These are phyloP conservation scores for Geotrichum reessii DNA, from an alignment of 1,139 yeast genomes.

Conservation along the genomic window DNA sequence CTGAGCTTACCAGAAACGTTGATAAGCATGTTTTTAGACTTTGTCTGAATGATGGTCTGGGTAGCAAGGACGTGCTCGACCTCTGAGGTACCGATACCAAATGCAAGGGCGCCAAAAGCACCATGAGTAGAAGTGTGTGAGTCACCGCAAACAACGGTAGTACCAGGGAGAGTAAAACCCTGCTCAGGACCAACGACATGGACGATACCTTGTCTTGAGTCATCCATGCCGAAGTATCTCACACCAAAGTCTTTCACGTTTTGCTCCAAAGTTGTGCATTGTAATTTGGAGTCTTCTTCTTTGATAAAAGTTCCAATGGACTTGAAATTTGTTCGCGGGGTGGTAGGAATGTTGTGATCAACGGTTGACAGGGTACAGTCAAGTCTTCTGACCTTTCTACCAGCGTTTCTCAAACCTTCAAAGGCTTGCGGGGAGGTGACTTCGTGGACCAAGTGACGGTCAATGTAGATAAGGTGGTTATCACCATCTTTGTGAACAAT, in stretches of 20 bases:
- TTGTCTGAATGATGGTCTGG: slow-evolving; percentile 89
- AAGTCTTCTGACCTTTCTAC: slow-evolving; percentile 79
- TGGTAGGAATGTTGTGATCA: slow-evolving; percentile 95
- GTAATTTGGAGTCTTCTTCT: slow-evolving; percentile 86
- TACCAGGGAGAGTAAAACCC: slow-evolving; percentile 96
- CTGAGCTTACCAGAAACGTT: slow-evolving; percentile 73
- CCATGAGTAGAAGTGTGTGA: slow-evolving; percentile 98
- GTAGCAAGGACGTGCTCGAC: slow-evolving; percentile 98
- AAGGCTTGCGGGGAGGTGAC: slow-evolving; percentile 98
- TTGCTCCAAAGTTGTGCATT: slow-evolving; percentile 85
- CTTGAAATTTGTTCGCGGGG: slow-evolving; percentile 69
- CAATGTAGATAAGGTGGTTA: slow-evolving; percentile 80
- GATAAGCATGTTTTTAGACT: slow-evolving; percentile 93
- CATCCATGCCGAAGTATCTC: slow-evolving; percentile 90
- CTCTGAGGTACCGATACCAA: slow-evolving; percentile 98
- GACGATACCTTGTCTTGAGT: slow-evolving; percentile 92
- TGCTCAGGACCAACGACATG: slow-evolving; percentile 98
- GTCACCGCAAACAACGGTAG: slow-evolving; percentile 98
- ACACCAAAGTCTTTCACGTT: slow-evolving; percentile 86
- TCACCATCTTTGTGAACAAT: slow-evolving; percentile 83
- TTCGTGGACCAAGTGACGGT: slow-evolving; percentile 95
- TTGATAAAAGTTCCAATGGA: slow-evolving; percentile 75
- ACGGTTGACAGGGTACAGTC: slow-evolving; percentile 97
- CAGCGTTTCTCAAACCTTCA: slow-evolving; percentile 86
- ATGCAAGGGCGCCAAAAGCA: slow-evolving; percentile 96